Evolutionary conservation across 2,329 filamentous ascomycete species (phyloP), one percentile per base, ranked within the genome.

Genomic region (Parastagonospora nodorum): DNA sequence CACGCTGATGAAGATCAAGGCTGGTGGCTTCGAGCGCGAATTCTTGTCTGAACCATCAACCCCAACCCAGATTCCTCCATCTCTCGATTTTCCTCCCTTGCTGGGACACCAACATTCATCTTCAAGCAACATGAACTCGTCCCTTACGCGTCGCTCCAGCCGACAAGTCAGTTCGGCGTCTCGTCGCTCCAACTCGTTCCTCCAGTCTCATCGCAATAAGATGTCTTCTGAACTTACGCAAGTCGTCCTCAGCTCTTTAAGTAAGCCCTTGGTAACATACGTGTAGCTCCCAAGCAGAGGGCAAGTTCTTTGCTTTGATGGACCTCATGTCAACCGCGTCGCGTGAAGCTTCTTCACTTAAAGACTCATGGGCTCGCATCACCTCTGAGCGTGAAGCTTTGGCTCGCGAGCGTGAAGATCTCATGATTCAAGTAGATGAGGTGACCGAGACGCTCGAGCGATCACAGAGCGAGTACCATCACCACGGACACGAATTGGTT

Each of bases 231-330:
- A 67, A 33, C 60, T 66, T 33, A 61, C 61, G 19, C 19, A 24
- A 24, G 19, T 24, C 5, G 3, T 5, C 19, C 19, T 24, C 19
- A 24, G 5, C 19, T 24, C 19, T 3, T 24, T 24, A 24, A 24
- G 19, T 24, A 24, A 24, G 3, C 19, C 19, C 5, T 3, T 24
- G 5, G 3, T 24, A 24, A 24, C 19, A 3, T 24, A 24, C 19
- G 19, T 24, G 19, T 24, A 24, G 19, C n/a, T 56, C 53, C 1
- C 40, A 66, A 44, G 61, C 64, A 2, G 60, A 66, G 35, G 55
- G 57, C 9, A 65, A 65, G 42, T 64, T 67, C 49, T 65, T 66
- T 41, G 57, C 63, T n/a, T 39, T 67, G 12, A 64, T 67, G 54
- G 63, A 67, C 12, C 61, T 65, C 9, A 67, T 66, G 54, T 60